These are phyloP conservation scores for Syzygium grande DNA, from an alignment of 345 rosid species.

Conservation along the genomic window DNA sequence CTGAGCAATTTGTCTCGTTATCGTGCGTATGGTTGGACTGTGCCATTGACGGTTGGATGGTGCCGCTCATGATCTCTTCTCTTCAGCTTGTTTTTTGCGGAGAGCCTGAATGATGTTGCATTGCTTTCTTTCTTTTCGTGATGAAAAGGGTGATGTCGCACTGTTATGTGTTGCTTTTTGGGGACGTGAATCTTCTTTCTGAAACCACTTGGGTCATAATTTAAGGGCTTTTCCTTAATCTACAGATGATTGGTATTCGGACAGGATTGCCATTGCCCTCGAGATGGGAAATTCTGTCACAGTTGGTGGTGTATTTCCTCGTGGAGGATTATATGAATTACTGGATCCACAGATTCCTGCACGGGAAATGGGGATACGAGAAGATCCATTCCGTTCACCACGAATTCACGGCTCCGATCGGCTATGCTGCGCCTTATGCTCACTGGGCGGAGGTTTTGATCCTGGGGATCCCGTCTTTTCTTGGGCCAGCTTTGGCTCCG, in stretches of 20 bases:
- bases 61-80: not conserved
- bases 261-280: conserved; percentile 76
- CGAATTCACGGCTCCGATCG: conserved; percentile 77
- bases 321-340: conserved; percentile 84
- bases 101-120: not conserved
- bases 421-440: conserved; percentile 81
- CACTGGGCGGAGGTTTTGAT: conserved; percentile 92
- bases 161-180: not conserved
- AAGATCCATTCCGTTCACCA: conserved; percentile 88
- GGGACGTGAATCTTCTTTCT: not conserved
- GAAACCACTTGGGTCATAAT: not conserved
- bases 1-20: not conserved
- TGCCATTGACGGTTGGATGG: not conserved
- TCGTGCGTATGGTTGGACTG: not conserved
- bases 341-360: conserved; percentile 86
- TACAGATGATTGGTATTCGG: conserved; percentile 69
- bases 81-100: not conserved
- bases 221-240: not conserved
- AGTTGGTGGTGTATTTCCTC: conserved; percentile 64
- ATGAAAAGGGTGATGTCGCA: not conserved
- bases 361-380: conserved; percentile 85
- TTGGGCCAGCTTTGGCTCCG: conserved; percentile 93
- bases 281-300: conserved; percentile 54
- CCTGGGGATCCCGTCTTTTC: conserved; percentile 86
- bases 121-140: not conserved